Evolutionary conservation across 495 filamentous ascomycete species (phyloP), one percentile per base, ranked within the genome.

Genomic region (Aspergillus panamensis): DNA sequence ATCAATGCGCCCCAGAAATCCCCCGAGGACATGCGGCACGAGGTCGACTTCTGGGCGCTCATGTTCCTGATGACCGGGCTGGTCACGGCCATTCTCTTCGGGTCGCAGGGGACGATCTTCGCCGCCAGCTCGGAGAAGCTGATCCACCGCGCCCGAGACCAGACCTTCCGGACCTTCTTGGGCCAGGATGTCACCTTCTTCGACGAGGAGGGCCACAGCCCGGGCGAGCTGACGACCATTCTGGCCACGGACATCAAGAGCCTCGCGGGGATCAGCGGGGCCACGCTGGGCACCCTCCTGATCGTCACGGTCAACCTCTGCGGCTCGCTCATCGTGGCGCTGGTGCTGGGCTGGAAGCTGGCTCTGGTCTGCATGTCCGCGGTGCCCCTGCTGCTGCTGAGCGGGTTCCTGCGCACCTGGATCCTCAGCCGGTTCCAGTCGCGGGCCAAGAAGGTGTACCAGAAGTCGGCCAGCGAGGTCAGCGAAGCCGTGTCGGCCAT

Each of bases 1-100:
- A 71, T 92, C 8, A 82, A 85, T 0, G 69, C 77, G 4, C 85
- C 81, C 8, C 64, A 65, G 8, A 48, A 33, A 1, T 29, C 77
- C 60, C 81, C 74, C 58, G 76, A 39, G 37, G 67, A 77, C 53
- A 69, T 95, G 19, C 80, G 86, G 39, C 76, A 79, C 4, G 84
- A 89, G 30, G 83, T 84, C 44, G 84, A 94, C 62, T 97, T 97
- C 73, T 98, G 94, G 93, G 84, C 82, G 20, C 72, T 85, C 50
- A 96, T 97, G 91, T 98, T 94, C 67, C 80, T 97, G 29, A 91
- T 97, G 84, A 82, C 96, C 5, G 94, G 87, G 4, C 61, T 94
- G 44, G 80, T 86, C 20, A 83, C 87, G 61, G 82, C 96, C 58
- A 62, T 92, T 40, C 79, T 87, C 2, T 89, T 88, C 64, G 73